These are phyloP conservation scores for Kernera saxatilis DNA, from an alignment of 345 rosid species.

Conservation along the genomic window DNA sequence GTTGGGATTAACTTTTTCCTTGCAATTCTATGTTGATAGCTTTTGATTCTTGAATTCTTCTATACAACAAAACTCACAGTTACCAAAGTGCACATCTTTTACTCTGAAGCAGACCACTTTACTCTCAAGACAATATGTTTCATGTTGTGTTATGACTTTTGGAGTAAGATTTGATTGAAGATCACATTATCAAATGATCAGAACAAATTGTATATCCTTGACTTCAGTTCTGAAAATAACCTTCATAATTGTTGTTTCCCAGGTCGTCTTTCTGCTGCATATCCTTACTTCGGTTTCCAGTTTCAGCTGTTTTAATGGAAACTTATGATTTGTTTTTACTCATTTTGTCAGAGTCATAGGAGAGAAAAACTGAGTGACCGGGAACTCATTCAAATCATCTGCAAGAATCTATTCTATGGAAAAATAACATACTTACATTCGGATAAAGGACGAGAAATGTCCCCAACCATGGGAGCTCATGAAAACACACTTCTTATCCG, in stretches of 20 bases:
- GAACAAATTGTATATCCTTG: not conserved
- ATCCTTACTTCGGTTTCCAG: not conserved
- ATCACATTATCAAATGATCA: not conserved
- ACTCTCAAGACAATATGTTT: not conserved
- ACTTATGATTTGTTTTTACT: not conserved
- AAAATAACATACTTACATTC: slow-evolving; percentile 71
- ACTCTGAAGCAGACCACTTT: not conserved
- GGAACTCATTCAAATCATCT: slow-evolving; percentile 44
- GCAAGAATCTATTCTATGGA: slow-evolving; percentile 68
- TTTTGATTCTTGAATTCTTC: slow-evolving; percentile 7
- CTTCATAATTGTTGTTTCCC: not conserved
- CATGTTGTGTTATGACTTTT: not conserved
- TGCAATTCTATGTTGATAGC: not conserved
- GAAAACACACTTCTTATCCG: slow-evolving; percentile 87
- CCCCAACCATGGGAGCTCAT: slow-evolving; percentile 50
- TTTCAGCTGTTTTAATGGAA: not conserved
- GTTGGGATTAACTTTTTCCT: not conserved
- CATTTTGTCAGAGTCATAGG: slow-evolving; percentile 50
- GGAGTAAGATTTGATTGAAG: not conserved
- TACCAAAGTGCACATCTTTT: not conserved
- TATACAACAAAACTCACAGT: not conserved
- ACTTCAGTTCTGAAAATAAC: not conserved
- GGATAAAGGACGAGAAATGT: slow-evolving; percentile 64
- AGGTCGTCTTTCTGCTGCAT: not conserved
- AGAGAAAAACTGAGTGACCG: slow-evolving; percentile 49